phyloP scores from a whole-genome alignment of 805 yeast genomes.

The Yarrowia sp. region DNA sequence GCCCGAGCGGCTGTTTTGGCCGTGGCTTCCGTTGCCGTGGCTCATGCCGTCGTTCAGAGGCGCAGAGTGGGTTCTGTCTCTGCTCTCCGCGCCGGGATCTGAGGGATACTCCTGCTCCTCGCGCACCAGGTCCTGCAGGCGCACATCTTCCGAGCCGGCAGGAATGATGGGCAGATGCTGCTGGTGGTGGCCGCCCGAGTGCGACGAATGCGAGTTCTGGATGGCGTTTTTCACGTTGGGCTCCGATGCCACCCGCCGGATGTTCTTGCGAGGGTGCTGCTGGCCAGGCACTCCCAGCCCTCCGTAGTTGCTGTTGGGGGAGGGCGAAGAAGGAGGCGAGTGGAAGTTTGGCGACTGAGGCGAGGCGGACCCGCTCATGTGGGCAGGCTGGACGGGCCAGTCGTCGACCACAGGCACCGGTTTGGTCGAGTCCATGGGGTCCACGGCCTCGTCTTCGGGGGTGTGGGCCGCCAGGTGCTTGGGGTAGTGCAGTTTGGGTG shows the following conservation, averaged over 20 bases:
- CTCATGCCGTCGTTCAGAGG: not conserved
- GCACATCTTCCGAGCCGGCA: conserved; percentile 35
- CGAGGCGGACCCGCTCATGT: conserved; percentile 25
- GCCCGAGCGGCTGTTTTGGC: conserved; percentile 23
- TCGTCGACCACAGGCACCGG: conserved; percentile 1
- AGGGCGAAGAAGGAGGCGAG: conserved; percentile 17
- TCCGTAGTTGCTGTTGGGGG: not conserved
- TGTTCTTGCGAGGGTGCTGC: conserved; percentile 24
- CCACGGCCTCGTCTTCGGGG: conserved; percentile 26
- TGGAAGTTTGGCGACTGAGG: conserved; percentile 2
- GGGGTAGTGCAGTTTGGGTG: conserved; percentile 6
- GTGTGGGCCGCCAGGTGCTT: conserved; percentile 8
- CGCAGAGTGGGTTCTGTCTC: conserved; percentile 5
- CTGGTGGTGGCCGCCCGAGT: conserved; percentile 7
- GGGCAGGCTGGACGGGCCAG: conserved; percentile 15
- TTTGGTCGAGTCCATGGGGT: conserved; percentile 17
- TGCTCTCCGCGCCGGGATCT: not conserved
- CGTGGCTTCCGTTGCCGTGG: conserved; percentile 14
- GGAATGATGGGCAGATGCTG: conserved; percentile 34
- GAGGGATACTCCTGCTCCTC: conserved; percentile 20
- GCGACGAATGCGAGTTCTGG: not conserved
- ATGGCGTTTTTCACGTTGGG: conserved; percentile 30
- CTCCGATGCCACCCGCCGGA: conserved; percentile 24
- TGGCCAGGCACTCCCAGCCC: conserved; percentile 6
- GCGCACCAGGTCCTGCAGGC: conserved; percentile 19